Evolutionary conservation across 768 basidiomycete species (phyloP), one percentile per base, ranked within the genome.

Genomic region (Leccinellum rugosiceps): DNA sequence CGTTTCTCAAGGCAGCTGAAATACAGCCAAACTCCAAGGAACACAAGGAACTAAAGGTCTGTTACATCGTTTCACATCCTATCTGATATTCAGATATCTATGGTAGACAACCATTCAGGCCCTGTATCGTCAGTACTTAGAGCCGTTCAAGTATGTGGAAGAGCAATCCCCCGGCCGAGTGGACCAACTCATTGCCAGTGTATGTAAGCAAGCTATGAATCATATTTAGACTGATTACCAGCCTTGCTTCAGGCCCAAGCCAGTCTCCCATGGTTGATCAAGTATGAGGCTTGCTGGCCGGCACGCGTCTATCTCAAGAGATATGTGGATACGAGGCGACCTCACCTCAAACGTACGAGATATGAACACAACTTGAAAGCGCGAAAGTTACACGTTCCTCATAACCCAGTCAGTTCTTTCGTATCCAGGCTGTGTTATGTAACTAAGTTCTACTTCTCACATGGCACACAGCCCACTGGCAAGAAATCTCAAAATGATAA

Each of bases 291-390:
- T 25, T 6, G 32, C 14, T 67, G 66, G 66, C 63, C 58, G 2
- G 66, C 63, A 6, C 58, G 57, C 15, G 34, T 67, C 4, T 66
- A 67, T 30, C 45, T 65, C 0, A 63, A 66, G 41, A 56, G 64
- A 63, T 68, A 60, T 10, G 51, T 68, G 8, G 57, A 60, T 6
- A 2, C 1, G 0, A 59, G 25, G n/a, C 52, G 56, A 4, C 58
- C 57, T 5, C 57, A 67, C 23, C 31, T 57, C 15, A 19, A 6
- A 44, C 2, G 19, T 19, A 6, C 32, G 6, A 52, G 23, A 34
- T 19, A 38, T 23, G 8, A 6, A 2, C 3, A 0, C 5, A n/a
- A 25, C 3, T 9, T 0, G 0, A 13, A 1, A 6, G 0, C 13
- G 7, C 31, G 30, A 3, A 10, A 43, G 21, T 23, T 25, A 32